A percentile compares a stretch with the other conserved stretches of the same genome.
These are phyloP conservation scores for Kazachstania africana DNA, from an alignment of 805 yeast genomes.

Conservation along the genomic window DNA sequence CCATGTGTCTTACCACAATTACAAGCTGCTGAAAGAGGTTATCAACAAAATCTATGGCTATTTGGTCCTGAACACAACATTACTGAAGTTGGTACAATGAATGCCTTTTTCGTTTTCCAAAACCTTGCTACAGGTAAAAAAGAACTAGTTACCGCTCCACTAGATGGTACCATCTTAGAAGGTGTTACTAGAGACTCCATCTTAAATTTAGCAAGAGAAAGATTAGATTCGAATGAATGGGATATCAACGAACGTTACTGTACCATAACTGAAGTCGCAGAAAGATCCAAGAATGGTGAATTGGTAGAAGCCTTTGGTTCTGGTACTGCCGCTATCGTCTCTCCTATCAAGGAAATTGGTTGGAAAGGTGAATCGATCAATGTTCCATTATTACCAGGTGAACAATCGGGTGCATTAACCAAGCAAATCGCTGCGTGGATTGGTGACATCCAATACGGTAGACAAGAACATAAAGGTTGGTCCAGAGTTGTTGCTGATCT, in stretches of 20 bases:
- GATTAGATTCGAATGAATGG: conserved; percentile 70
- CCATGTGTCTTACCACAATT: conserved; percentile 86
- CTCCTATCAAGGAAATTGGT: conserved; percentile 82
- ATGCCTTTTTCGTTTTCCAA: conserved; percentile 77
- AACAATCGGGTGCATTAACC: conserved; percentile 69
- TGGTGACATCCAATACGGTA: conserved; percentile 80
- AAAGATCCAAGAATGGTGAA: conserved; percentile 66
- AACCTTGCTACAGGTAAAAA: conserved; percentile 63
- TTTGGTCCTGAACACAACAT: conserved; percentile 79
- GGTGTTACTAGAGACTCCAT: conserved; percentile 94
- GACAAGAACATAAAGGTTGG: conserved; percentile 49
- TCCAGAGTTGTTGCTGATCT: conserved; percentile 27
- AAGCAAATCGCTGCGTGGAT: conserved; percentile 74
- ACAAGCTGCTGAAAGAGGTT: conserved; percentile 82
- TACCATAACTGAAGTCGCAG: conserved; percentile 69
- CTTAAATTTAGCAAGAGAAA: conserved; percentile 61
- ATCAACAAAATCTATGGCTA: conserved; percentile 92
- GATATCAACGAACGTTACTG: conserved; percentile 68
- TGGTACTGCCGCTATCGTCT: conserved; percentile 94
- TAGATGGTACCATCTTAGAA: conserved; percentile 92
- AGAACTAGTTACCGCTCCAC: conserved; percentile 89
- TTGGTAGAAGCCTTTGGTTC: conserved; percentile 91
- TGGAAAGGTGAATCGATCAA: conserved; percentile 59
- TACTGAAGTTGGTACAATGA: conserved; percentile 97
- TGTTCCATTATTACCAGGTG: conserved; percentile 72